phyloP scores from a whole-genome alignment of 1,284 basidiomycete species.

The Cutaneotrichosporon spelunceum region DNA sequence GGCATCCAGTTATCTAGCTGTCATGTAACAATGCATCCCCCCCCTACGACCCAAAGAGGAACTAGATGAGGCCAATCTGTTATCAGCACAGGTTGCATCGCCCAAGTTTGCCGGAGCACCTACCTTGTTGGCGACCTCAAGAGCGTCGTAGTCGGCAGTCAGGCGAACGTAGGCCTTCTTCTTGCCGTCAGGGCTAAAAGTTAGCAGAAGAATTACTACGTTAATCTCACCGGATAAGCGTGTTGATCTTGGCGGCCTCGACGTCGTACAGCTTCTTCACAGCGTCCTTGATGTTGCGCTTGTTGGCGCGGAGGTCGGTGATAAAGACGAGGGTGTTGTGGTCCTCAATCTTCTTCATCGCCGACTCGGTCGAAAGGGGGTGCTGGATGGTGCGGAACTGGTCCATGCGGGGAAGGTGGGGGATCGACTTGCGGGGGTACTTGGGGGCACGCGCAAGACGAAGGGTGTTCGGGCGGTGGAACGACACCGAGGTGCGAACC shows the following conservation, averaged over 20 bases:
- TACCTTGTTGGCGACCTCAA: constrained; percentile 99
- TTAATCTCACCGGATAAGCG: constrained; percentile 78
- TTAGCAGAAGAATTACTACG: background rate
- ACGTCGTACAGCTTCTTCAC: constrained; percentile 99
- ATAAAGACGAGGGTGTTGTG: constrained; percentile 99
- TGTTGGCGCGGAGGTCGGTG: constrained; percentile 92
- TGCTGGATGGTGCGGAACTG: constrained; percentile 90
- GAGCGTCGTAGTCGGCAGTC: constrained; percentile 91
- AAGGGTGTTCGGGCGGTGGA: constrained; percentile 96
- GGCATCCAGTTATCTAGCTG: constrained; percentile 8
- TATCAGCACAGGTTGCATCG: constrained; percentile 3
- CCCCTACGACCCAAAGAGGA: constrained; percentile 22
- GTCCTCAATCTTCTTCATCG: constrained; percentile 92
- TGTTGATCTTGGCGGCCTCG: constrained; percentile 93
- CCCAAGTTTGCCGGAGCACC: constrained; percentile 36
- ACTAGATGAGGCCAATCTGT: constrained; percentile 54
- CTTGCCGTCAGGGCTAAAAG: constrained; percentile 84
- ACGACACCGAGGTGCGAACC: constrained; percentile 79
- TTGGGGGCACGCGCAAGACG: constrained; percentile 77
- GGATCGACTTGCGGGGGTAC: constrained; percentile 91
- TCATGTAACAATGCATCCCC: constrained; percentile 27
- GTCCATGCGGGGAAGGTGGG: constrained; percentile 95
- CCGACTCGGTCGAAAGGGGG: constrained; percentile 60
- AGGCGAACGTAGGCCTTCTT: constrained; percentile 99
- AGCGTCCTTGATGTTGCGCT: constrained; percentile 97